Percentiles rank a stretch among this genome's conserved stretches.
Conservation (phyloP, 2,329 filamentous ascomycete genomes). For the Cladobotryum mycophilum region DNA sequence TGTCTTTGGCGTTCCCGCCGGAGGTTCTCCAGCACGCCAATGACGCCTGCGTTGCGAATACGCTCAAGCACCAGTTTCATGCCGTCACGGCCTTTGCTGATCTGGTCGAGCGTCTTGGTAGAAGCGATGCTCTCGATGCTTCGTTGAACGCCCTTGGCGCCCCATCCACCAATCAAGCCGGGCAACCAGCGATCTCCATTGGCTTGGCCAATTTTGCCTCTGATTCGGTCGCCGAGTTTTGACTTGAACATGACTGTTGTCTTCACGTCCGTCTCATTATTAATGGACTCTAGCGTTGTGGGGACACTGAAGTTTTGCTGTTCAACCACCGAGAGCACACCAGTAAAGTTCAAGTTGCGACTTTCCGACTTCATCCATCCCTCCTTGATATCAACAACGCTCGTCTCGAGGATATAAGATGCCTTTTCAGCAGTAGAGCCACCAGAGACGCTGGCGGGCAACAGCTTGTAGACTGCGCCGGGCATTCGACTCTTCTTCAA, state of each 20-base stretch:
- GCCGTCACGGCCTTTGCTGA: slow-evolving; percentile 74
- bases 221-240: slow-evolving; percentile 62
- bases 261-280: slow-evolving; percentile 56
- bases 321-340: slow-evolving; percentile 72
- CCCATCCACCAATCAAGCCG: slow-evolving; percentile 51
- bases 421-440: slow-evolving; percentile 60
- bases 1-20: slow-evolving; percentile 37
- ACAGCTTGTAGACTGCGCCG: slow-evolving; percentile 64
- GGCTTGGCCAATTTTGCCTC: slow-evolving; percentile 45
- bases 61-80: slow-evolving; percentile 78
- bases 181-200: slow-evolving; percentile 45
- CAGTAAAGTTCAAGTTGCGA: slow-evolving; percentile 75
- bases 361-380: slow-evolving; percentile 81
- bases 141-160: slow-evolving; percentile 65
- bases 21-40: slow-evolving; percentile 52
- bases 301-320: slow-evolving; percentile 59
- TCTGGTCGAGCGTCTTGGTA: slow-evolving; percentile 68
- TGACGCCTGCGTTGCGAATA: slow-evolving; percentile 51
- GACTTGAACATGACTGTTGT: slow-evolving; percentile 71
- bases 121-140: slow-evolving; percentile 75
- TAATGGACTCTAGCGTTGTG: slow-evolving; percentile 19
- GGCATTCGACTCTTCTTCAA: slow-evolving; percentile 77
- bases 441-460: slow-evolving; percentile 64
- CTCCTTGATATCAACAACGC: slow-evolving; percentile 69
- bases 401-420: slow-evolving; percentile 74